These are phyloP conservation scores for Jimgerdemannia flammicorona DNA, from an alignment of 192 early-diverging fungal species.

Conservation along the genomic window DNA sequence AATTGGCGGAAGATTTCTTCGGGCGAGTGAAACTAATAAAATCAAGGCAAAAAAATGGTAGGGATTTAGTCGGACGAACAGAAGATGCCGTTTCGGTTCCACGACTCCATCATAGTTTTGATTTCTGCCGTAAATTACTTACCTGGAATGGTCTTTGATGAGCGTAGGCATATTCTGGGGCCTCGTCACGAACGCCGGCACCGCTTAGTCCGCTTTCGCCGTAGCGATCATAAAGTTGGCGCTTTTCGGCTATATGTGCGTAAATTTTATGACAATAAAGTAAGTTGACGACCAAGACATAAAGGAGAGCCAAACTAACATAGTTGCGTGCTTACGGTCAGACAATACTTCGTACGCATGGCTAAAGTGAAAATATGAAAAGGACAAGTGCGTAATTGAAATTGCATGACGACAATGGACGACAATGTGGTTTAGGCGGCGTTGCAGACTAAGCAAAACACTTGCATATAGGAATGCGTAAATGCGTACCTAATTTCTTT, in stretches of 20 bases:
- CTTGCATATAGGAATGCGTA: neutral
- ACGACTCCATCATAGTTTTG: too few species aligned
- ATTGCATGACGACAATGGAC: neutral
- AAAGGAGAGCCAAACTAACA: neutral
- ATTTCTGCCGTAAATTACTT: too few species aligned
- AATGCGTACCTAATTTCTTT: conserved; percentile 20
- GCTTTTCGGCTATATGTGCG: conserved; percentile 19
- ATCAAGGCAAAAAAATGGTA: neutral
- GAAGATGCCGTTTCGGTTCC: too few species aligned
- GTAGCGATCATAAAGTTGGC: conserved; percentile 19
- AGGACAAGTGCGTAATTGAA: neutral
- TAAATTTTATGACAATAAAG: neutral
- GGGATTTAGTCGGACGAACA: too few species aligned
- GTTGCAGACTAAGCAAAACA: neutral
- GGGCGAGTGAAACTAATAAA: conserved; percentile 29
- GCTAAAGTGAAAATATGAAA: conserved; percentile 12
- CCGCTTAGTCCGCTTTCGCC: conserved; percentile 14
- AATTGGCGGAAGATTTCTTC: conserved; percentile 28
- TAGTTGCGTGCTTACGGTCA: conserved; percentile 18
- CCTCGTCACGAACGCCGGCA: neutral
- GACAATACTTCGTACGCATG: conserved; percentile 35
- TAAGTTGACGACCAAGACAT: neutral
- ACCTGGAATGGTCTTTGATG: conserved; percentile 9
- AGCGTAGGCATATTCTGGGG: conserved; percentile 7
- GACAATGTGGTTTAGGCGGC: neutral